Base-by-base conservation (phyloP, 306 rosid genomes). In the Sophora flavescens region DNA sequence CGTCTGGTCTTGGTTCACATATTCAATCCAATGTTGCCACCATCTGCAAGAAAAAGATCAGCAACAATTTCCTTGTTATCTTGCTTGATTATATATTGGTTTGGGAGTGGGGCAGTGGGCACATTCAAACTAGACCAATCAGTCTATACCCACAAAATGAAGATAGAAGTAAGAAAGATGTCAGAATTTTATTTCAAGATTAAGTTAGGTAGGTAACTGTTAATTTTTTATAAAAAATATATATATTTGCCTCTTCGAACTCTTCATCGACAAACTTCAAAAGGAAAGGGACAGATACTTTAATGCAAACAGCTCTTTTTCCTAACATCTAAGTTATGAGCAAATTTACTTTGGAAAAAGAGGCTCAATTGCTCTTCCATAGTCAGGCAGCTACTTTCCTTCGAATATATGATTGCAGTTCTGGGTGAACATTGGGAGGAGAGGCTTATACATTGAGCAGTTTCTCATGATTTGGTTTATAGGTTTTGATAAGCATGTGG, bases 1-100 rank as follows among this genome's bases (percentile, higher is more conserved):
- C 36, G 91, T 80, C 75, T 94, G 96, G 44, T 92, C 98, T 74
- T 92, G 97, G 86, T 95, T 95, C 74, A 92, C 98, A 78, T 95
- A 95, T 72, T 92, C 97, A 81, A 92, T 90, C 98, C 98, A 95
- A 79, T 89, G 82, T 80, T 92, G 97, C 98, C 98, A 95, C 98
- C 98, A 95, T 83, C 98, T 95, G 87, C 77, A 51, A 26, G 65
- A 38, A 80, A 82, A 61, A 48, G 51, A 77, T 60, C 63, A 77
- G 17, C 39, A 78, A 71, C 62, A 68, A 70, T 17, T 50, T 52
- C 78, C 64, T 5, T 26, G 52, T 60, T 65, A 45, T 53, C 70
- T 16, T 7, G 45, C 61, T 16, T 33, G 45, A 60, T 52, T 50
- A 51, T 26, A 66, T 53, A 72, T 64, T 54, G 59, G 50, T 30